Conservation (phyloP, 1,284 basidiomycete genomes). For the Ustilago crameri region DNA sequence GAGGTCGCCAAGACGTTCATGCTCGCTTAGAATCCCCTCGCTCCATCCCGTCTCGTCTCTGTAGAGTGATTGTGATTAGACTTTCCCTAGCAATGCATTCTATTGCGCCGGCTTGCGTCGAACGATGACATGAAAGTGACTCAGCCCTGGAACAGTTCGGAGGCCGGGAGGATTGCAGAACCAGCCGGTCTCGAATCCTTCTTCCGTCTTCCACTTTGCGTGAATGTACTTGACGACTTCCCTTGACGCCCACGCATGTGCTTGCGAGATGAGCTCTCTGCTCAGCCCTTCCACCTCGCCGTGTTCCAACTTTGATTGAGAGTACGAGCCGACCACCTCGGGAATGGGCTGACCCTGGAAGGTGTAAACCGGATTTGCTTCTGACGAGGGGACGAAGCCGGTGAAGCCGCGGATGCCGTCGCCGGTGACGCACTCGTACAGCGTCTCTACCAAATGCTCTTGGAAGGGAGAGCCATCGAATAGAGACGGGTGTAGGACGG, state of each 20-base stretch:
- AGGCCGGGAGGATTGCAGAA: constrained; percentile 55
- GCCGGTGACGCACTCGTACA: constrained; percentile 47
- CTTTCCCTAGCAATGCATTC: neutral
- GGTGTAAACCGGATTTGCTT: constrained; percentile 7
- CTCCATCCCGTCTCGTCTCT: neutral
- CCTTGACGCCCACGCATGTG: constrained; percentile 44
- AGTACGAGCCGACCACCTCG: constrained; percentile 14
- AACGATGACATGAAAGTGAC: constrained; percentile 40
- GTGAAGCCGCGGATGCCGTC: constrained; percentile 59
- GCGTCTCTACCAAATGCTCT: constrained; percentile 7
- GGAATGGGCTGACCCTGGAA: neutral
- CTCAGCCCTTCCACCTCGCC: neutral
- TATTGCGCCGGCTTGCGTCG: neutral
- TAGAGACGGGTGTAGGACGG: constrained; percentile 38
- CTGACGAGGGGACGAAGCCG: constrained; percentile 17
- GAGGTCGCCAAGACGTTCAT: constrained; percentile 35
- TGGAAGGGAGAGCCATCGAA: constrained; percentile 37
- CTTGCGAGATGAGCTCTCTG: constrained; percentile 10
- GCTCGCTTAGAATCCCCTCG: constrained; percentile 14
- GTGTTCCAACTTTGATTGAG: constrained; percentile 22
- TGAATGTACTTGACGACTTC: constrained; percentile 34
- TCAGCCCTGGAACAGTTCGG: constrained; percentile 50
- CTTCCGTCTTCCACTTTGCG: constrained; percentile 19
- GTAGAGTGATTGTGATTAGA: neutral
- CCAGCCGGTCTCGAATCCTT: constrained; percentile 43